Conservation (phyloP, 73 alveolate species). For the Tetrahymena malaccensis region DNA sequence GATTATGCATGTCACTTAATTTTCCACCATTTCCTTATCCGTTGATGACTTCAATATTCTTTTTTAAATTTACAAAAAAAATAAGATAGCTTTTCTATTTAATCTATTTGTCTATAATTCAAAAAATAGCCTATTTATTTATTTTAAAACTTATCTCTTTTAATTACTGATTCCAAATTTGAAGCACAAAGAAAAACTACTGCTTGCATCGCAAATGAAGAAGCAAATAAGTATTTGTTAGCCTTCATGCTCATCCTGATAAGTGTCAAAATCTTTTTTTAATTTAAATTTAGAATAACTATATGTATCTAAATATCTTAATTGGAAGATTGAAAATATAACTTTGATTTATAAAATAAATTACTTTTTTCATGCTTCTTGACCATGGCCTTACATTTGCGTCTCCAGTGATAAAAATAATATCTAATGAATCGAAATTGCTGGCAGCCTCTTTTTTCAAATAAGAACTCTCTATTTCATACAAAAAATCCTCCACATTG, state of each 20-base stretch:
- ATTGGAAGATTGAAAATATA: not conserved
- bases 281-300: not conserved
- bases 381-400: conserved; percentile 40
- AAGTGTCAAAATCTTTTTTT: not conserved
- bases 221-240: conserved; percentile 16
- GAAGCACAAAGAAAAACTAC: conserved; percentile 29
- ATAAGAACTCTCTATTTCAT: conserved; percentile 34
- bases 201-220: conserved; percentile 40
- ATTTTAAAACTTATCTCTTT: not conserved
- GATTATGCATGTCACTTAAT: conserved; percentile 21
- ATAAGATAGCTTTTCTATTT: not conserved
- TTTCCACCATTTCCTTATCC: conserved; percentile 34
- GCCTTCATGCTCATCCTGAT: conserved; percentile 40
- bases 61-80: not conserved
- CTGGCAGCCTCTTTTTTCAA: conserved; percentile 35
- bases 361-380: conserved; percentile 19
- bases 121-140: not conserved
- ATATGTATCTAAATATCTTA: not conserved
- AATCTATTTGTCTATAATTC: not conserved
- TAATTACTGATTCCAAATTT: conserved; percentile 9
- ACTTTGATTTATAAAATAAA: not conserved
- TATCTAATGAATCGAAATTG: conserved; percentile 30
- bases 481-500: conserved; percentile 28
- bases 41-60: conserved; percentile 22
- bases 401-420: conserved; percentile 34